A percentile compares a stretch with the other conserved stretches of the same genome.
Evolutionary conservation across 1,139 yeast species (phyloP).

Genomic region (Geotrichum reessii): DNA sequence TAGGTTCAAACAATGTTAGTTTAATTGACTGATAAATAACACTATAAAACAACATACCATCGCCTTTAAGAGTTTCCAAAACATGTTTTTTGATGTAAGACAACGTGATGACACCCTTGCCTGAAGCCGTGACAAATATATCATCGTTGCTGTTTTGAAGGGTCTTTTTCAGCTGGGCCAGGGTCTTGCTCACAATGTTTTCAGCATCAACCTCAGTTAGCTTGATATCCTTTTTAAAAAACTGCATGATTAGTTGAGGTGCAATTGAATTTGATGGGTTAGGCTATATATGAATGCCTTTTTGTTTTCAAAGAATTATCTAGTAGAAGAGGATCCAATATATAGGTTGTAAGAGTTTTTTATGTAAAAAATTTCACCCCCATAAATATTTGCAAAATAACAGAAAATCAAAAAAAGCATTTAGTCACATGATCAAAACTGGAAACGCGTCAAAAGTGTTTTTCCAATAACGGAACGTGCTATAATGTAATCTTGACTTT

Average conservation of each 20-base stretch:
- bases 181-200: slow-evolving; percentile 19
- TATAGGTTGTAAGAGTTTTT: neutral
- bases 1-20: neutral
- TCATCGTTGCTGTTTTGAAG: slow-evolving; percentile 19
- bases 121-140: slow-evolving; percentile 21
- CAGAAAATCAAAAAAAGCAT: neutral
- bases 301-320: neutral
- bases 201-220: slow-evolving; percentile 22
- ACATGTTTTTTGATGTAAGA: slow-evolving; percentile 21
- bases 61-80: slow-evolving; percentile 19
- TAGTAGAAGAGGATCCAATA: too few species aligned
- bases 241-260: neutral
- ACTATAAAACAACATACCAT: slow-evolving; percentile 10
- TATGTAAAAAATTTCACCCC: neutral
- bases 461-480: neutral
- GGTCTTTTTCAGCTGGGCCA: slow-evolving; percentile 15
- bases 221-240: slow-evolving; percentile 4
- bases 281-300: neutral
- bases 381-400: neutral
- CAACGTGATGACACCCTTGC: slow-evolving; percentile 23
- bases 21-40: neutral
- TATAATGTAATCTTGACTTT: neutral
- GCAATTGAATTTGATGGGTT: neutral
- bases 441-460: neutral
- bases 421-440: neutral